Percentiles rank a stretch among this genome's conserved stretches.
Evolutionary conservation across 179 eudicot genomes (phyloP).

Genomic region (Vitellaria paradoxa): DNA sequence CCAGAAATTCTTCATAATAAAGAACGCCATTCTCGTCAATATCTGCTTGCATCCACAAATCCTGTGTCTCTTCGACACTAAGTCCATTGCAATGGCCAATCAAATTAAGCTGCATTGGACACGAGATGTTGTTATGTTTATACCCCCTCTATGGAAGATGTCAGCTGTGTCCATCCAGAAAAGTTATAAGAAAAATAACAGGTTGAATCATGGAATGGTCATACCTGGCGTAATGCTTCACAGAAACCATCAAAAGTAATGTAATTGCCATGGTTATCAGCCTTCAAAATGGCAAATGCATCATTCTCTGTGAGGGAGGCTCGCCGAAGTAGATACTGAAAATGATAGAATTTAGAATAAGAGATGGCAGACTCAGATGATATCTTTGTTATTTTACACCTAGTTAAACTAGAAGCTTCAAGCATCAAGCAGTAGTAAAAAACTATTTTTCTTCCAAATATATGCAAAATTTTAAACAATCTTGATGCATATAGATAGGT

Average conservation of each 20-base stretch:
- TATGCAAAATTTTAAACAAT: background rate
- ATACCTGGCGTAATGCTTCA: conserved; percentile 83
- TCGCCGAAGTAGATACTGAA: conserved; percentile 78
- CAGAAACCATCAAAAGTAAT: conserved; percentile 77
- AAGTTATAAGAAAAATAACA: background rate
- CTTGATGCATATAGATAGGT: background rate
- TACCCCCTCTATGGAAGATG: background rate
- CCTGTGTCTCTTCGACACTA: conserved; percentile 67
- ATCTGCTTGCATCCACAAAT: conserved; percentile 95
- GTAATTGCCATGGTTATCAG: conserved; percentile 61
- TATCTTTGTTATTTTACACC: background rate
- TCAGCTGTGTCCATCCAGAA: background rate
- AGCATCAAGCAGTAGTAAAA: conserved; percentile 5
- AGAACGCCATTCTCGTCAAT: conserved; percentile 86
- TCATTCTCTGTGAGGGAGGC: conserved; percentile 72
- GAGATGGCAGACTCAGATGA: conserved; percentile 9
- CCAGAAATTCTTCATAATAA: conserved; percentile 83
- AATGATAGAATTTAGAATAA: conserved; percentile 15
- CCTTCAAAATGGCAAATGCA: conserved; percentile 83
- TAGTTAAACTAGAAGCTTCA: background rate
- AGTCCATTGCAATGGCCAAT: conserved; percentile 72
- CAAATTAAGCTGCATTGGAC: conserved; percentile 63
- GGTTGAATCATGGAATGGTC: background rate
- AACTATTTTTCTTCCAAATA: background rate
- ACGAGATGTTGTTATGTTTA: background rate